Percentiles rank a stretch among this genome's conserved stretches.
Conservation (phyloP, 306 rosid species). For the Cercis canadensis region DNA sequence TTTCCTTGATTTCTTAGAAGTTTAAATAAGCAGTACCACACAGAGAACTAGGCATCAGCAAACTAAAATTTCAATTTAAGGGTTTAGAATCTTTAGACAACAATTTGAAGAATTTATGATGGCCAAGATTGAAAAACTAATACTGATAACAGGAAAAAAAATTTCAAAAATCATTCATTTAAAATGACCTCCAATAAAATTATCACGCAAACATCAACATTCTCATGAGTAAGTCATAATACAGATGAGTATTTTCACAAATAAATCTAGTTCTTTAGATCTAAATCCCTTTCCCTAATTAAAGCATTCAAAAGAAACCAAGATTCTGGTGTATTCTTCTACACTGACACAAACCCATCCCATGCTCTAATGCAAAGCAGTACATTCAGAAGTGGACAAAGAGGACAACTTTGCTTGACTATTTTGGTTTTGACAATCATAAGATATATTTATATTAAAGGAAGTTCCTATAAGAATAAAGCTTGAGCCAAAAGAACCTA, state of each 20-base stretch:
- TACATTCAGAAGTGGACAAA: no score
- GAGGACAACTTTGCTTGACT: neutral
- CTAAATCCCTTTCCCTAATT: no score
- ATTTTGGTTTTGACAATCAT: neutral
- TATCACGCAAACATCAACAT: neutral
- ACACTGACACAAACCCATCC: no score
- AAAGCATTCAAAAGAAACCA: no score
- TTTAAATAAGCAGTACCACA: no score
- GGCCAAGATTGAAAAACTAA: neutral
- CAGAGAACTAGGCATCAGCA: no score
- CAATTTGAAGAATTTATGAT: neutral
- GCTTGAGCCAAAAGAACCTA: neutral
- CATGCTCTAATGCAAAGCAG: no score
- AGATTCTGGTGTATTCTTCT: no score
- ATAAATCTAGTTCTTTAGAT: no score
- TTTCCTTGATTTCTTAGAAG: no score
- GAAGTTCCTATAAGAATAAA: neutral
- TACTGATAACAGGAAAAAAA: constrained; percentile 9
- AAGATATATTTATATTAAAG: no score
- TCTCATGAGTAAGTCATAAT: neutral
- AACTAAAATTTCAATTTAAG: no score
- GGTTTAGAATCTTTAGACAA: neutral
- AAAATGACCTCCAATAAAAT: neutral
- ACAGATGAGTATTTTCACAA: neutral
- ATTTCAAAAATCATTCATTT: constrained; percentile 1